phyloP scores from a whole-genome alignment of 1,284 basidiomycete species.

The Ustilago lituana region DNA sequence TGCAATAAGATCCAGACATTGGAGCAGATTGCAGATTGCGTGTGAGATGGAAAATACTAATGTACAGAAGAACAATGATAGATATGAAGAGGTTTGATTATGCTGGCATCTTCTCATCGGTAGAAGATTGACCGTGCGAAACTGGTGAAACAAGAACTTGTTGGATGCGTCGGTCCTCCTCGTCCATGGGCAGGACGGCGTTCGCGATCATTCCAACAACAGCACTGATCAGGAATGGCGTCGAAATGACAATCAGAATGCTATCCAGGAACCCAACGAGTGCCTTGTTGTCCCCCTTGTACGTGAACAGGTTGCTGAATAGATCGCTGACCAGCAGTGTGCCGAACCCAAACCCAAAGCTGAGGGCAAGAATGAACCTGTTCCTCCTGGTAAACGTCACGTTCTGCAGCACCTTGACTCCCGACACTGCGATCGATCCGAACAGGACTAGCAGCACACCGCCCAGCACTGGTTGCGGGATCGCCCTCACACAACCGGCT shows the following conservation, averaged over 20 bases:
- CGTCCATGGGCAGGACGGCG: slow-evolving; percentile 52
- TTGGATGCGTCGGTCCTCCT: slow-evolving; percentile 44
- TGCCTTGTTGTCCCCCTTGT: slow-evolving; percentile 70
- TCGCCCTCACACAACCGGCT: slow-evolving; percentile 72
- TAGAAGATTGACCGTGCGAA: not conserved
- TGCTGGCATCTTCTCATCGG: slow-evolving; percentile 31
- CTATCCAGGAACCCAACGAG: slow-evolving; percentile 78
- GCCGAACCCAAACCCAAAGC: slow-evolving; percentile 79
- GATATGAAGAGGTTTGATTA: not conserved
- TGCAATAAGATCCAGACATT: no score
- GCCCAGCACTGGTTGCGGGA: slow-evolving; percentile 82
- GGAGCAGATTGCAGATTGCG: no score
- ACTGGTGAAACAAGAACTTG: slow-evolving; percentile 1
- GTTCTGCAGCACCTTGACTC: slow-evolving; percentile 78
- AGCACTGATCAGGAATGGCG: slow-evolving; percentile 75
- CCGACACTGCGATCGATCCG: slow-evolving; percentile 71
- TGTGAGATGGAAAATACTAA: not conserved
- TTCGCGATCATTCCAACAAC: slow-evolving; percentile 68
- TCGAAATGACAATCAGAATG: slow-evolving; percentile 77
- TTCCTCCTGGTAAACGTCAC: slow-evolving; percentile 77
- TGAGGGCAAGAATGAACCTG: slow-evolving; percentile 73
- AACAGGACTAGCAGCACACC: slow-evolving; percentile 70
- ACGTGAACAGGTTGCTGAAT: slow-evolving; percentile 69
- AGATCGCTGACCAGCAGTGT: slow-evolving; percentile 70
- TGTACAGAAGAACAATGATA: slow-evolving; percentile 1